Percentiles rank a stretch among this genome's conserved stretches.
phyloP scores from a whole-genome alignment of 75 land plant genomes.

The Chamaecyparis obtusa region DNA sequence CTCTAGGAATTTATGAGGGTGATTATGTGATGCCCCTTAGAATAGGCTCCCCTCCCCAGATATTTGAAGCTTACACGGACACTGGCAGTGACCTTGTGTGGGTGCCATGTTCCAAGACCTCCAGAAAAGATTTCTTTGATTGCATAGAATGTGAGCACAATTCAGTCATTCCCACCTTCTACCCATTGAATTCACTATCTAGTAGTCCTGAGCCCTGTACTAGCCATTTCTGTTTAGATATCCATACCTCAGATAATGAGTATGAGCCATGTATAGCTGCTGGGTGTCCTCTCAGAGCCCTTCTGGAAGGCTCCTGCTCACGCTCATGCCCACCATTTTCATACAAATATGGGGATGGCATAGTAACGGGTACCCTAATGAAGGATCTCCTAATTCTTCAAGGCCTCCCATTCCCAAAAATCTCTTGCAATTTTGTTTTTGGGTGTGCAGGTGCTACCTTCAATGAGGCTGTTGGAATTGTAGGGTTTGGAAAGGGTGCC shows the following conservation, averaged over 20 bases:
- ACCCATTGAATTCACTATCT: constrained; percentile 15
- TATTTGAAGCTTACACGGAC: constrained; percentile 66
- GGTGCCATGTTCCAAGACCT: constrained; percentile 64
- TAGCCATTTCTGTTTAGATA: constrained; percentile 14
- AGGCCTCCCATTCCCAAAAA: background rate
- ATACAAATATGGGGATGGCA: constrained; percentile 63
- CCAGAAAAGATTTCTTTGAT: constrained; percentile 17
- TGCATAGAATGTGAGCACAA: constrained; percentile 57
- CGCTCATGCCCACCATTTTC: constrained; percentile 50
- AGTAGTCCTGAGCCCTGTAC: constrained; percentile 21
- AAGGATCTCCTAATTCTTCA: constrained; percentile 25
- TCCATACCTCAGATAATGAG: constrained; percentile 38
- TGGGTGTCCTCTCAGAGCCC: constrained; percentile 30
- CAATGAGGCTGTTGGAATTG: constrained; percentile 65
- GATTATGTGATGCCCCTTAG: background rate
- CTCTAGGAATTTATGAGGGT: background rate
- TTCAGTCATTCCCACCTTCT: constrained; percentile 10
- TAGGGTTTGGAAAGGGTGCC: constrained; percentile 64
- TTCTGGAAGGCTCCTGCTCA: constrained; percentile 35
- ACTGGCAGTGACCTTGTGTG: constrained; percentile 91
- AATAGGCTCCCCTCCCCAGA: constrained; percentile 24
- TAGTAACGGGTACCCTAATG: constrained; percentile 35
- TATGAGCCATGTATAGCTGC: constrained; percentile 57
- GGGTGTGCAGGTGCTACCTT: constrained; percentile 54
- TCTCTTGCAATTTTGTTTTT: constrained; percentile 36